Evolutionary conservation across 345 rosid genomes (phyloP), one percentile per base, ranked within the genome.

Genomic region (Fremontodendron californicum): DNA sequence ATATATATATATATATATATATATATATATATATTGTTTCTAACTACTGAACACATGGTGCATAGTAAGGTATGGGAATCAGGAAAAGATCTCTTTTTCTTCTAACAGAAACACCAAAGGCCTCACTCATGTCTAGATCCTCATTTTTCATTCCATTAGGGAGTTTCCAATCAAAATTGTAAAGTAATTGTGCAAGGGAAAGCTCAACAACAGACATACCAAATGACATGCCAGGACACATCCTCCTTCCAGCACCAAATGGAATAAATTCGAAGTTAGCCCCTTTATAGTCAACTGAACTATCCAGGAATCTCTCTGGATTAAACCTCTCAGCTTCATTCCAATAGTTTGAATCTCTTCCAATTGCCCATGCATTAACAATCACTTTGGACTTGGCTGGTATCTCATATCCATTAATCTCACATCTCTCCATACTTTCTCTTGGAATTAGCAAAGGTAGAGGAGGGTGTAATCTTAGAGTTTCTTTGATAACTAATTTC

Each of bases 181-280:
- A 65, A 0, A 65, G 48, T 42, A 65, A 42, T 0, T 65, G 8
- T n/a, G 71, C 71, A n/a, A 65, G 71, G 25, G 29, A 4, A 39
- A 39, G 25, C 48, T 37, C 48, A 65, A 65, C 71, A 65, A 10
- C 25, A 25, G 71, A 48, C 27, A 65, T 65, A 39, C 71, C 71
- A n/a, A 9, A 65, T 10, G 12, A 10, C 31, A 39, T 37, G 8
- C 42, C 52, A 15, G 60, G 25, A 57, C 77, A 58, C 10, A 40
- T 74, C 67, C 77, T 57, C 66, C 52, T 52, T 33, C 61, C 42
- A 8, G 75, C 25, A 18, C 71, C 71, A 65, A 65, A 65, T n/a
- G 70, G 70, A 21, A 39, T 65, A 42, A 19, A 39, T 12, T 65
- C 70, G 0, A 65, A 65, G 15, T 19, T n/a, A 19, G 29, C 2